Evolutionary conservation across 768 basidiomycete genomes (phyloP).

Genomic region (Cantharellus anzutake): DNA sequence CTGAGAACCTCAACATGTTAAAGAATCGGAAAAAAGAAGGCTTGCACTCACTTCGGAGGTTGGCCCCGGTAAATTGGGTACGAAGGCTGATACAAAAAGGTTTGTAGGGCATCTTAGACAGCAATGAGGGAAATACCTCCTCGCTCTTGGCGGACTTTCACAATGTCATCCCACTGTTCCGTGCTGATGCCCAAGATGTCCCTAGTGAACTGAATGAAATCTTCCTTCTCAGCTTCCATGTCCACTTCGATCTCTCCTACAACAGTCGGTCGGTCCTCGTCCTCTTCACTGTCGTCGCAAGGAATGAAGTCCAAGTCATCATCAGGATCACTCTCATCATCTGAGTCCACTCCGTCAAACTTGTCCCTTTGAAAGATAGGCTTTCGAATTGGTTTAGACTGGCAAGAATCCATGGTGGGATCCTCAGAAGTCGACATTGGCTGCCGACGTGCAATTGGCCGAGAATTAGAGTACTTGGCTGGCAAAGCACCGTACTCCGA

Average conservation of each 20-base stretch:
- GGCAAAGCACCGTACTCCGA: conserved; percentile 85
- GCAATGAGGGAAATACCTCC: conserved; percentile 42
- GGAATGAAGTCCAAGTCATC: conserved; percentile 13
- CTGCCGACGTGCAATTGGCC: neutral
- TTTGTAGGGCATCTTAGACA: too few species aligned
- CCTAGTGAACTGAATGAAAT: conserved; percentile 87
- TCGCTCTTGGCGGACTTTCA: conserved; percentile 53
- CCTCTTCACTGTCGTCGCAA: conserved; percentile 30
- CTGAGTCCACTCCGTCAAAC: conserved; percentile 86
- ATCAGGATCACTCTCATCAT: conserved; percentile 50
- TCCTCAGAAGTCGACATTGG: neutral
- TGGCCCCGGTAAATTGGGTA: neutral
- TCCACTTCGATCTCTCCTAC: conserved; percentile 74
- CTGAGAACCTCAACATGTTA: neutral
- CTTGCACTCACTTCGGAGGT: too few species aligned
- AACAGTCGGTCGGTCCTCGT: conserved; percentile 64
- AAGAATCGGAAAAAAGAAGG: neutral
- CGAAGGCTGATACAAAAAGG: neutral
- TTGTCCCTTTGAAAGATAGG: conserved; percentile 67
- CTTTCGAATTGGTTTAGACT: conserved; percentile 35
- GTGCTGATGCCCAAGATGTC: conserved; percentile 79
- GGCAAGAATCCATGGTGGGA: conserved; percentile 6
- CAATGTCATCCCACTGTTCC: conserved; percentile 76
- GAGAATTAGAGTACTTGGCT: conserved; percentile 26
- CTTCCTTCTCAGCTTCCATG: conserved; percentile 85